Evolutionary conservation across 164 flowering plant species (phyloP), one percentile per base, ranked within the genome.

Genomic region (Annona squamosa): DNA sequence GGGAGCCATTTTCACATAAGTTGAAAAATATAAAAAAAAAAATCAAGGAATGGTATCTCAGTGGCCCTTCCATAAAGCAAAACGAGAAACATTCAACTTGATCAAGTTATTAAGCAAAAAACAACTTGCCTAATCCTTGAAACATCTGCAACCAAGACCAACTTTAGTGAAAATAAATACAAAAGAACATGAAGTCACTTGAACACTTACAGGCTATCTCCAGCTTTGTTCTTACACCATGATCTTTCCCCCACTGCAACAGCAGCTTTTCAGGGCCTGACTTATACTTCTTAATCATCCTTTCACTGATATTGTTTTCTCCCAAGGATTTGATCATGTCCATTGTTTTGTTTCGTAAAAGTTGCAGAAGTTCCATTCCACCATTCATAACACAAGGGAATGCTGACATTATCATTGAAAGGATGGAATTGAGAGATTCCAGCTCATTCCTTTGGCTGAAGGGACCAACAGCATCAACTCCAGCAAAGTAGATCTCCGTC

Each of bases 401-500:
- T 63, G 76, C 77, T 47, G 5, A 71, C 75, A 84, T 81, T 71
- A 86, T 73, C 64, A 78, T 81, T 2, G 84, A 79, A 37, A 89
- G 82, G 52, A 92, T 73, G 26, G 84, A 85, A 76, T 90, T 84
- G 63, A 92, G 89, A 74, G 97, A 88, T 70, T 85, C 87, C 79
- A 91, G 73, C 82, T 92, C 99, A 83, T 92, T 95, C 81, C 85
- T 87, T 37, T 85, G 78, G 79, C 90, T 88, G 80, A 80, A 86
- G 46, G 76, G 79, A 2, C 85, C 86, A 76, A 42, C 43, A 3
- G 48, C 80, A 74, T 84, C 83, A 71, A 70, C 81, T 47, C 81
- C 85, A 69, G 71, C 83, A 83, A 94, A 94, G 80, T 94, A 94
- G 56, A 94, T 86, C 71, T 94, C 98, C 48, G 78, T 75, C 98